Evolutionary conservation across 179 eudicot genomes (phyloP).

Genomic region (Patellifolia procumbens): DNA sequence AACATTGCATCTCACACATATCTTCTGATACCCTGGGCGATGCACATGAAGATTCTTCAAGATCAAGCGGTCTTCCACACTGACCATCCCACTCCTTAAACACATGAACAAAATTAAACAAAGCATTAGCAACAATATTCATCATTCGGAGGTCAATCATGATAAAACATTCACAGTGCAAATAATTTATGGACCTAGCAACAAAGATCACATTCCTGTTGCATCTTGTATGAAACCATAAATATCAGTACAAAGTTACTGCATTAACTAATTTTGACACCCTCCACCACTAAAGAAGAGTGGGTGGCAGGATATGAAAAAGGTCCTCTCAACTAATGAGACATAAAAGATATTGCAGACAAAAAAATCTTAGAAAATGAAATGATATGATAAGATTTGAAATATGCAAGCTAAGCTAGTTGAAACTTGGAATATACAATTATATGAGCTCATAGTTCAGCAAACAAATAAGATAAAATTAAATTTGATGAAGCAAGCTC

Average conservation of each 20-base stretch:
- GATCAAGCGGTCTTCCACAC: constrained; percentile 31
- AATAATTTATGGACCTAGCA: neutral
- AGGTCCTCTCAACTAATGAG: neutral
- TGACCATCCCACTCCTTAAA: constrained; percentile 29
- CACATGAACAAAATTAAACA: constrained; percentile 6
- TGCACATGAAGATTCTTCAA: constrained; percentile 29
- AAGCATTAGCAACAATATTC: constrained; percentile 3
- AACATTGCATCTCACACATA: constrained; percentile 30
- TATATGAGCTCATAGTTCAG: neutral
- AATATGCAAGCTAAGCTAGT: too few species aligned
- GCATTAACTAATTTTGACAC: neutral
- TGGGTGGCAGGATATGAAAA: neutral
- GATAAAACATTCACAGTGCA: neutral
- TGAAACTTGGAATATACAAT: too few species aligned
- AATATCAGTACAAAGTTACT: neutral
- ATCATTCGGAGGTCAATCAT: neutral
- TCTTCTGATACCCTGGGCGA: constrained; percentile 28
- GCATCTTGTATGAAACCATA: neutral
- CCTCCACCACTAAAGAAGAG: neutral
- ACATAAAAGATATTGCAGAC: neutral
- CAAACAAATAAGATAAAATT: neutral
- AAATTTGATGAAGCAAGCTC: neutral
- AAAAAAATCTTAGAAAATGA: neutral
- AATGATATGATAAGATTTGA: too few species aligned
- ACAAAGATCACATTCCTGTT: neutral